Evolutionary conservation across 176 grass and related monocot genomes (phyloP).

Genomic region (Hyparrhenia diplandra): DNA sequence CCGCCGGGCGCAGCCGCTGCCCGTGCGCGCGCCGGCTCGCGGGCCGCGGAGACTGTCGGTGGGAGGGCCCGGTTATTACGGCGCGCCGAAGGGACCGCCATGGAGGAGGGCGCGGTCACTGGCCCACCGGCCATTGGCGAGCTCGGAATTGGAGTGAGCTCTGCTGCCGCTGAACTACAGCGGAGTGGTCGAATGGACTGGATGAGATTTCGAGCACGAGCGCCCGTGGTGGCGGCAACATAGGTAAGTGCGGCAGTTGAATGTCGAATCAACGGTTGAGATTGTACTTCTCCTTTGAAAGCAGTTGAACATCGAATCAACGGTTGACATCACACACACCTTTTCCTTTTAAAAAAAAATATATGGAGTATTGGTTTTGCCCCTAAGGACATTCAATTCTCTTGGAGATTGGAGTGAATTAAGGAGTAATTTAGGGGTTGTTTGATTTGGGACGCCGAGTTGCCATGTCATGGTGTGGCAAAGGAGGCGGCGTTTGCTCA

Average conservation of each 20-base stretch:
- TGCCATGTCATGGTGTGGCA: too few species aligned
- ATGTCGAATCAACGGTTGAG: background rate
- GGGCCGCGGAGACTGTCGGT: background rate
- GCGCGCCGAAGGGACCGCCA: background rate
- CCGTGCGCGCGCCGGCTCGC: background rate
- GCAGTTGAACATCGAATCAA: background rate
- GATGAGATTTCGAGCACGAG: constrained; percentile 19
- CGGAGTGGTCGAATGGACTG: background rate
- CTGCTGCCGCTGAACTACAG: background rate
- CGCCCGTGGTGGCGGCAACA: background rate
- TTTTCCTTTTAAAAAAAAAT: too few species aligned
- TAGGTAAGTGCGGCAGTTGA: background rate
- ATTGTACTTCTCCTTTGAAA: background rate
- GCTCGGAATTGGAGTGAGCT: background rate
- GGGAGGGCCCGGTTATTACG: background rate
- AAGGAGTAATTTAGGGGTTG: too few species aligned
- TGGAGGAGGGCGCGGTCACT: constrained; percentile 16
- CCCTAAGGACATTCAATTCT: too few species aligned
- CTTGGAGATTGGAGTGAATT: too few species aligned
- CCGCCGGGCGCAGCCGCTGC: background rate
- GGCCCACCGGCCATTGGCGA: constrained; percentile 26
- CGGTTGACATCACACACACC: background rate
- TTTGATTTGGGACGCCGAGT: too few species aligned
- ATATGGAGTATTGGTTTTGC: too few species aligned
- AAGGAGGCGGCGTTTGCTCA: too few species aligned